Base-by-base conservation (phyloP, 805 yeast species). In the Wickerhamomyces sydowiorum region DNA sequence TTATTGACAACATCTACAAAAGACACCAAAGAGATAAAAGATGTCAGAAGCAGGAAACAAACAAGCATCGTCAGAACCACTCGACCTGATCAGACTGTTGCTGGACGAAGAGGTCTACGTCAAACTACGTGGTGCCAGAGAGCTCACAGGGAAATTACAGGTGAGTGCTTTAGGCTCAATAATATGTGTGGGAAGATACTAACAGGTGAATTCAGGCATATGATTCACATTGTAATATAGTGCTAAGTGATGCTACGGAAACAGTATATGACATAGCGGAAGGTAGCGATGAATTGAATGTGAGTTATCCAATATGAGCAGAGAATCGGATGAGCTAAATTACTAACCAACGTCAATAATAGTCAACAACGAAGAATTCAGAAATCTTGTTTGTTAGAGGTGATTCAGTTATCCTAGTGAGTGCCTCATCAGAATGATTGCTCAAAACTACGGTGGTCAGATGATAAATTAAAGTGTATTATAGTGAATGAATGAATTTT, bases 361-460 rank as follows among this genome's bases (percentile, higher is more conserved):
- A 67, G 59, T 62, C 76, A 9, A 61, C 54, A 17, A 70, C 71
- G 19, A 84, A 80, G 56, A 73, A 74, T 47, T 75, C 88, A 15
- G 96, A 87, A 42, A 86, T 93, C 89, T 80, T 93, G 34, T 91
- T 91, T 65, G 90, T 93, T 14, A 82, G 99, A 68, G 99, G 99
- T n/a, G 99, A 93, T 65, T 81, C 95, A 3, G 98, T 93, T 35
- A 87, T 95, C 39, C 73, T 90, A 52, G 82, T 93, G 41, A 80
- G 84, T 41, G 72, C 81, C 5, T 67, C 72, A 19, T 40, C 59
- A 9, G 62, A 58, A 12, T 50, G 33, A 43, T 25, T 7, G 29
- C 13, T 21, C 17, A 12, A 7, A 14, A 27, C n/a, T 14, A 27
- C 15, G n/a, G 31, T 13, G 30, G n/a, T 18, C 3, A 4, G 32